phyloP scores from a whole-genome alignment of 495 filamentous ascomycete species.

The Clohesyomyces aquaticus region DNA sequence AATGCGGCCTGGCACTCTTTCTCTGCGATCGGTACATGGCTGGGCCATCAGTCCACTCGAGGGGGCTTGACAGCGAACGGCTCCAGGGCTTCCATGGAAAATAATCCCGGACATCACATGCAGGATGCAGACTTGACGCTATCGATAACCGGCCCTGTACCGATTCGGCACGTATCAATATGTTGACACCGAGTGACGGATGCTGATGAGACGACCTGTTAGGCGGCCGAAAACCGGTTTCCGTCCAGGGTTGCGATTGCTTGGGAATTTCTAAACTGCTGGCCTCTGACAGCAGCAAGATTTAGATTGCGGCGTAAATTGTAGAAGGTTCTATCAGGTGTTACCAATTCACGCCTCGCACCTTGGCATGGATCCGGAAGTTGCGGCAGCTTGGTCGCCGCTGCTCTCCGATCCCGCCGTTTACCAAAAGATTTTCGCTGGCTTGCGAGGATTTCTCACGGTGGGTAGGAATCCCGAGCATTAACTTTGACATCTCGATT shows the following conservation, averaged over 20 bases:
- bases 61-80: background rate
- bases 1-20: conserved; percentile 8
- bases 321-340: background rate
- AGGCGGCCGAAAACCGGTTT: background rate
- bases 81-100: background rate
- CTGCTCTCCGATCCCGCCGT: background rate
- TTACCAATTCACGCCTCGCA: background rate
- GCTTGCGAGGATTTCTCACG: background rate
- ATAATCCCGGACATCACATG: background rate
- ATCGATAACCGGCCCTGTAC: conserved; percentile 13
- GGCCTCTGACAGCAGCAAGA: background rate
- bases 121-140: conserved; percentile 10
- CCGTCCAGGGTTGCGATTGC: too few species aligned
- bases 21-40: background rate
- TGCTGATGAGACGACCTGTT: background rate
- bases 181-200: background rate
- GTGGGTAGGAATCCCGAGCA: background rate
- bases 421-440: too few species aligned
- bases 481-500: too few species aligned
- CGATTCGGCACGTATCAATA: conserved; percentile 12
- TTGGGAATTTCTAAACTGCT: background rate
- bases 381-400: background rate
- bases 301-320: background rate
- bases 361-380: background rate
- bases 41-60: background rate